phyloP scores from a whole-genome alignment of 1,139 yeast species.

The Cylindricascospora bacillispora region DNA sequence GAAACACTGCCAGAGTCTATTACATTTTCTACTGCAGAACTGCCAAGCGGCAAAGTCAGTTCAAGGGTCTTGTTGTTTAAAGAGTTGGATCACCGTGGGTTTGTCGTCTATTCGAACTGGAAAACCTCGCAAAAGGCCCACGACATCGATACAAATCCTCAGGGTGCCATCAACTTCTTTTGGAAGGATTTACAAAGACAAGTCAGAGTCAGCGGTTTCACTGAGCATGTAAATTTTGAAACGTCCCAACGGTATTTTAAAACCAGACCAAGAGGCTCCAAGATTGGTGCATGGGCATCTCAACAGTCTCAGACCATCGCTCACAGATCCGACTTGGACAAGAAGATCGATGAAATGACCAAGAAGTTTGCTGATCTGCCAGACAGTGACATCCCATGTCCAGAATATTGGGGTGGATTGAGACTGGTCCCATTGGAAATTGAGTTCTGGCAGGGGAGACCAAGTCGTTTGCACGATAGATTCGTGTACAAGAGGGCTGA shows the following conservation, averaged over 20 bases:
- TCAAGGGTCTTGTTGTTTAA: constrained; percentile 75
- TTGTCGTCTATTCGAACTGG: constrained; percentile 90
- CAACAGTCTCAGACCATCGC: constrained; percentile 62
- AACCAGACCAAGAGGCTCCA: constrained; percentile 84
- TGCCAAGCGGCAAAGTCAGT: constrained; percentile 82
- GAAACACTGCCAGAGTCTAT: constrained; percentile 67
- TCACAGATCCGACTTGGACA: constrained; percentile 51
- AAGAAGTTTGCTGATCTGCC: constrained; percentile 48
- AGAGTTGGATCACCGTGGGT: constrained; percentile 76
- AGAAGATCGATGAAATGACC: constrained; percentile 34
- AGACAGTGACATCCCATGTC: constrained; percentile 72
- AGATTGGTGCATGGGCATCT: constrained; percentile 95
- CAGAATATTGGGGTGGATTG: constrained; percentile 93
- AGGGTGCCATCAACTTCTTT: constrained; percentile 78
- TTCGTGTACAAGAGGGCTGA: constrained; percentile 54
- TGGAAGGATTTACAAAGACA: constrained; percentile 89
- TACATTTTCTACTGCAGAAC: constrained; percentile 70
- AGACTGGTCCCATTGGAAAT: constrained; percentile 78
- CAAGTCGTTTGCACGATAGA: constrained; percentile 83
- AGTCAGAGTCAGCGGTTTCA: constrained; percentile 80
- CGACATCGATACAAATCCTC: constrained; percentile 60
- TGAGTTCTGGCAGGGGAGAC: constrained; percentile 97
- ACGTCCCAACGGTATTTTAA: constrained; percentile 67
- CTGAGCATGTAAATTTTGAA: constrained; percentile 61
- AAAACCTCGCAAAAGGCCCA: constrained; percentile 65